Conservation (phyloP, 2,329 filamentous ascomycete genomes). For the Sporothrix euskadiensis region DNA sequence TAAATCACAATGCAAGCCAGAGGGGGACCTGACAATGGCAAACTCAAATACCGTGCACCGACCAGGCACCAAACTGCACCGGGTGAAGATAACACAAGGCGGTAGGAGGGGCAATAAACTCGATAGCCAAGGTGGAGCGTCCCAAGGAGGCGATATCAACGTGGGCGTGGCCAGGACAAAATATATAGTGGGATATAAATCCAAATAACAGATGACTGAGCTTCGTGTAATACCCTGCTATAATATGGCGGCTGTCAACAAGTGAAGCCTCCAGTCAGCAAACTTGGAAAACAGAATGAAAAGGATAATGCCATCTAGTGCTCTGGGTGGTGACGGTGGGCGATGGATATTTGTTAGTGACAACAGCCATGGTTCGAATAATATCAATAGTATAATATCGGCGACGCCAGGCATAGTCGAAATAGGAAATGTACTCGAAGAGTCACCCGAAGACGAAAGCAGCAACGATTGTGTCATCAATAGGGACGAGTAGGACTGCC, state of each 20-base stretch:
- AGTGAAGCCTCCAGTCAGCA: neutral
- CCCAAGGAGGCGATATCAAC: neutral
- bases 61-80: neutral
- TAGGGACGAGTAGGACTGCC: neutral
- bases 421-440: neutral
- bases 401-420: neutral
- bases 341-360: neutral
- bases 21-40: neutral
- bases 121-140: neutral
- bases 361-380: neutral
- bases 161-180: neutral
- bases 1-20: neutral
- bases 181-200: neutral
- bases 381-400: neutral
- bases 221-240: neutral
- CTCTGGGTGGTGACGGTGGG: neutral
- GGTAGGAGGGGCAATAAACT: neutral
- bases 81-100: neutral
- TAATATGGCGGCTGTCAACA: neutral
- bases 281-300: neutral
- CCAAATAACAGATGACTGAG: neutral
- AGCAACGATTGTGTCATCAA: neutral
- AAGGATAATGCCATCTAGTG: neutral
- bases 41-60: conserved; percentile 3
- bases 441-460: neutral